phyloP scores from a whole-genome alignment of 768 basidiomycete genomes.

The Collybiopsis confluens region DNA sequence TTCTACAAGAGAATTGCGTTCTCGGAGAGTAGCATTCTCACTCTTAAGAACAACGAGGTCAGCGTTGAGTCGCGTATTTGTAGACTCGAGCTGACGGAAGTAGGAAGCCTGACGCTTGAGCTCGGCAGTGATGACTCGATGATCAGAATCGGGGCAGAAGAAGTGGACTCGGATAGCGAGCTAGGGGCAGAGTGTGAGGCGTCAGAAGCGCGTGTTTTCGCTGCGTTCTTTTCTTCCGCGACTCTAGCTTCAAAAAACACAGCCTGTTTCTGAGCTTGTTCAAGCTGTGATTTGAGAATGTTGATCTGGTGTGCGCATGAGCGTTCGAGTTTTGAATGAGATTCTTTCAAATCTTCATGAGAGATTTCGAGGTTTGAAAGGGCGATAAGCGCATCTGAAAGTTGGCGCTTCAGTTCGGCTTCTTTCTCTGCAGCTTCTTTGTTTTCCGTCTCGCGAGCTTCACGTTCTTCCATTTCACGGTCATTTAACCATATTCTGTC shows the following conservation, averaged over 20 bases:
- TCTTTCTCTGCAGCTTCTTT: conserved; percentile 1
- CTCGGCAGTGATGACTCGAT: conserved; percentile 2
- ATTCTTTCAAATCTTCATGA: background rate
- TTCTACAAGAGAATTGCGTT: conserved; percentile 3
- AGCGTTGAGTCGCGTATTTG: background rate
- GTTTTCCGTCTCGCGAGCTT: background rate
- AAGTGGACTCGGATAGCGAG: conserved; percentile 1
- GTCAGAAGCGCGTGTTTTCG: background rate
- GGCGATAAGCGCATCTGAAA: background rate
- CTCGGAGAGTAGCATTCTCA: background rate
- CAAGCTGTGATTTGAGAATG: background rate
- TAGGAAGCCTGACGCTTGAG: conserved; percentile 3
- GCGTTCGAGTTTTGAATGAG: background rate
- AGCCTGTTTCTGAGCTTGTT: background rate
- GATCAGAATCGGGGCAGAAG: background rate
- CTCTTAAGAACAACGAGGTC: background rate
- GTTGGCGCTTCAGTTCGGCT: background rate
- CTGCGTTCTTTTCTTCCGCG: conserved; percentile 1
- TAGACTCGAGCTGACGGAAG: conserved; percentile 3
- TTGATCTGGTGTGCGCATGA: background rate
- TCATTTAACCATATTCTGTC: conserved; percentile 4
- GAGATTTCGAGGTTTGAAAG: background rate
- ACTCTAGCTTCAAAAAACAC: background rate
- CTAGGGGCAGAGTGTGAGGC: background rate
- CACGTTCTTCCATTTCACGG: conserved; percentile 2